These are phyloP conservation scores for Mycena amicta DNA, from an alignment of 768 basidiomycete genomes.

Conservation along the genomic window DNA sequence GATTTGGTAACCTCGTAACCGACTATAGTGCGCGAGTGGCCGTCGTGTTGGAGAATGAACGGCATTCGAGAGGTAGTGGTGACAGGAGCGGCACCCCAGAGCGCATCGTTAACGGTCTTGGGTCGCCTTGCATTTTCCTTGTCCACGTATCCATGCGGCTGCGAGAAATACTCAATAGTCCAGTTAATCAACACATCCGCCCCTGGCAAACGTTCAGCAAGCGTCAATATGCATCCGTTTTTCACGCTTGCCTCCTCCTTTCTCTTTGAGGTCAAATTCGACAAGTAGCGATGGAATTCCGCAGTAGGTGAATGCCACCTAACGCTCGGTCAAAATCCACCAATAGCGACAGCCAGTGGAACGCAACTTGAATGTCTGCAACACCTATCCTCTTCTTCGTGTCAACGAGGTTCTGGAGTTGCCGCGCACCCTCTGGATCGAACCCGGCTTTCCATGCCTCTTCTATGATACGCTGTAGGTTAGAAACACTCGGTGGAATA, in stretches of 20 bases:
- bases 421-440: slow-evolving; percentile 66
- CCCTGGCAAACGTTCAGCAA: slow-evolving; percentile 38
- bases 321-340: slow-evolving; percentile 68
- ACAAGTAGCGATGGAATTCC: slow-evolving; percentile 83
- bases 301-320: slow-evolving; percentile 77
- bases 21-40: slow-evolving; percentile 86
- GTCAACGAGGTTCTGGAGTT: slow-evolving; percentile 58
- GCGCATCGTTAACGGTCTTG: slow-evolving; percentile 51
- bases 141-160: slow-evolving; percentile 16
- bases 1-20: slow-evolving; percentile 74
- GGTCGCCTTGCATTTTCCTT: slow-evolving; percentile 31
- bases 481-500: slow-evolving; percentile 65
- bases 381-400: slow-evolving; percentile 83
- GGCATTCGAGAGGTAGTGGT: slow-evolving; percentile 70
- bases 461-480: slow-evolving; percentile 80
- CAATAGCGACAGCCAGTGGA: slow-evolving; percentile 83
- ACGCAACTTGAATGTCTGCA: slow-evolving; percentile 69
- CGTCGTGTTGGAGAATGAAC: slow-evolving; percentile 77
- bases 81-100: slow-evolving; percentile 56
- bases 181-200: slow-evolving; percentile 62
- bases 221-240: slow-evolving; percentile 4
- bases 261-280: slow-evolving; percentile 72
- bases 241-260: no score
- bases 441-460: slow-evolving; percentile 80
- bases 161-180: slow-evolving; percentile 72